Percentiles rank a stretch among this genome's conserved stretches.
Conservation (phyloP, 305 asterid genomes). For the Rubia balearica region DNA sequence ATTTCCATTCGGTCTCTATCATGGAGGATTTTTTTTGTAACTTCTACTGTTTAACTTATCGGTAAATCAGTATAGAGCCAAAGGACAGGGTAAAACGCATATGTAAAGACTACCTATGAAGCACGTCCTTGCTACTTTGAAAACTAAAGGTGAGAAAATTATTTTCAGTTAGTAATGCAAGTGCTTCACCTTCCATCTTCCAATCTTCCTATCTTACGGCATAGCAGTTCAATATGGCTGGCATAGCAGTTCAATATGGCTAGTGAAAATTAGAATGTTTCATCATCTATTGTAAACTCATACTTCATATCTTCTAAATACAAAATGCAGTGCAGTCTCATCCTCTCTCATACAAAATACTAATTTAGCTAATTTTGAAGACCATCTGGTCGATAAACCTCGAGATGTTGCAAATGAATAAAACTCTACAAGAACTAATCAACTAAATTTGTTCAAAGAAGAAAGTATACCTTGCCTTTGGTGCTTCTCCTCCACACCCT, state of each 20-base stretch:
- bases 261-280: background rate
- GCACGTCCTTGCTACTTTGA: background rate
- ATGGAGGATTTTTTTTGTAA: background rate
- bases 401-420: background rate
- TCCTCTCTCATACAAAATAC: background rate
- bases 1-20: background rate
- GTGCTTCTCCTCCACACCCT: conserved; percentile 17
- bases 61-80: background rate
- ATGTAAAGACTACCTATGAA: background rate
- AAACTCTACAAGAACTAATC: too few species aligned
- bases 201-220: background rate
- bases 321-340: background rate
- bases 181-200: conserved; percentile 1
- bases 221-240: background rate
- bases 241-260: background rate
- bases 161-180: background rate
- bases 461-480: conserved; percentile 31
- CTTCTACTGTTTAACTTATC: background rate
- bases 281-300: background rate
- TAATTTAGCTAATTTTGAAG: background rate
- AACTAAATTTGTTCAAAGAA: background rate
- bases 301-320: background rate
- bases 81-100: background rate
- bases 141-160: background rate
- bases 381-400: conserved; percentile 1